Evolutionary conservation across 192 early-diverging fungal species (phyloP), one percentile per base, ranked within the genome.

Genomic region (Neocallimastix lanati): DNA sequence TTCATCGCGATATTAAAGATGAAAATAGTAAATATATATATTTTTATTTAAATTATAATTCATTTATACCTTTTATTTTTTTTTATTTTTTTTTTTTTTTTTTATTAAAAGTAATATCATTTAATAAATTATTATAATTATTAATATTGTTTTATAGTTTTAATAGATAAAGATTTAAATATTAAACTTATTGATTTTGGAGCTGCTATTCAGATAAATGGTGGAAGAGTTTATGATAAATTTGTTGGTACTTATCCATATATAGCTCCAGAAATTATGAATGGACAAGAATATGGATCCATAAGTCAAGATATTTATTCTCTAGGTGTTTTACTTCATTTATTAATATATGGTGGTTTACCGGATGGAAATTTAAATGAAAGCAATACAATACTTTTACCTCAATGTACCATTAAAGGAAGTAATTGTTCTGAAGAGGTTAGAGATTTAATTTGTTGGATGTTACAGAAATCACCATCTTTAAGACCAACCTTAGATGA

Each of bases 1-100:
- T 93, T 29, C 94, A 95, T 81, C 88, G 92, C 27, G 36, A 94
- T 79, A 89, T 95, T 82, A 95, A 94, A 85, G 94, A 93, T 82
- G 92, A 93, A 77, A 92, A 92, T 80, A 87, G 89, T 77, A 81
- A 37, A 78, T 78, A 35, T 78, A 15, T 12, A 13, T 38, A n/a
- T n/a, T n/a, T n/a, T n/a, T n/a, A n/a, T n/a, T n/a, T n/a, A n/a
- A n/a, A n/a, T n/a, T n/a, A n/a, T n/a, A 33, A 33, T 6, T 33
- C 30, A 33, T 11, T 33, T 3, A 33, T 11, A 6, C 11, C 11
- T 33, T 33, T 33, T 33, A 6, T 33, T 33, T 33, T 33, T 33
- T 33, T 33, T 33, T 33, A 33, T 33, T 33, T 6, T 33, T 33
- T 33, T 33, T 6, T 33, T 33, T 6, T 33, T 33, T 33, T 33